phyloP scores from a whole-genome alignment of 495 filamentous ascomycete species.

The Astrothelium subdiscretum region DNA sequence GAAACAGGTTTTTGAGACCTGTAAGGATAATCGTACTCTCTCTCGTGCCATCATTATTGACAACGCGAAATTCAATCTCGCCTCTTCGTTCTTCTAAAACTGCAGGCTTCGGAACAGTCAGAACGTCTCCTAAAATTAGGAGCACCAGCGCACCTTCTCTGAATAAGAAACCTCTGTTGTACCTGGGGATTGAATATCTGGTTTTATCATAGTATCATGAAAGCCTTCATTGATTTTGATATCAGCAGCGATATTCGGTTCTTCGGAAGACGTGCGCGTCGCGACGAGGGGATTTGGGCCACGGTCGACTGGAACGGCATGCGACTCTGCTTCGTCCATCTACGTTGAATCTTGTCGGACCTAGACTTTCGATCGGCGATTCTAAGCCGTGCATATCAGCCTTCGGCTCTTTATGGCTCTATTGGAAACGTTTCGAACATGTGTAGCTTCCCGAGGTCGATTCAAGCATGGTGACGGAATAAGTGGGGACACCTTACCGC shows the following conservation, averaged over 20 bases:
- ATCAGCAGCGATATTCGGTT: background rate
- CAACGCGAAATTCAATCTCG: conserved; percentile 93
- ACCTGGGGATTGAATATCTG: background rate
- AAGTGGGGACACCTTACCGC: background rate
- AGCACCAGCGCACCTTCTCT: background rate
- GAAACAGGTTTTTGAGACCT: conserved; percentile 93
- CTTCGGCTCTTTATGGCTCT: background rate
- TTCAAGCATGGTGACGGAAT: background rate
- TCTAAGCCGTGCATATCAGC: background rate
- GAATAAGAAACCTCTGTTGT: background rate
- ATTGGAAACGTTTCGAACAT: background rate
- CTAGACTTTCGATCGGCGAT: background rate
- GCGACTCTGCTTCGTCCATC: background rate
- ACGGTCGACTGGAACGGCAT: background rate
- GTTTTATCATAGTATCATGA: background rate
- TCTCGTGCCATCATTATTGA: conserved; percentile 85
- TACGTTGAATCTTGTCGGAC: background rate
- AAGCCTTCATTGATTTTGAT: background rate
- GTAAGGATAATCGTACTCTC: conserved; percentile 92
- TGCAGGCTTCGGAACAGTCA: conserved; percentile 59
- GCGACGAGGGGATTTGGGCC: background rate
- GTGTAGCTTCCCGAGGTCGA: background rate
- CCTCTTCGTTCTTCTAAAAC: conserved; percentile 89
- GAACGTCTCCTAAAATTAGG: background rate
- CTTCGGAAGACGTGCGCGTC: background rate